These are phyloP conservation scores for Terfezia boudieri DNA, from an alignment of 495 filamentous ascomycete species.

Conservation along the genomic window DNA sequence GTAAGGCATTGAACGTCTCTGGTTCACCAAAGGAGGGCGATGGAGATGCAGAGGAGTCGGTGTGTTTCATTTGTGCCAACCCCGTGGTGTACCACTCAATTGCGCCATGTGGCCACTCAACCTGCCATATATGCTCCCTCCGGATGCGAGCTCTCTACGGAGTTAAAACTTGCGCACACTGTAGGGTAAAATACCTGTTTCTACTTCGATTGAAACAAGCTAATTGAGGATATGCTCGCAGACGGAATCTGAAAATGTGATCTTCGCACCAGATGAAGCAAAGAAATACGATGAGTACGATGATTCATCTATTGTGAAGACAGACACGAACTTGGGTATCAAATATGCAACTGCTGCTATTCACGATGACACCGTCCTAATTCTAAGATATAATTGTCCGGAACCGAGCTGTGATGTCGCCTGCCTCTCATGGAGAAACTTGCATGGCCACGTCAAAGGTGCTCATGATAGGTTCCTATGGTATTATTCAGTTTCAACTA, in stretches of 20 bases:
- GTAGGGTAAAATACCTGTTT: slow-evolving; percentile 38
- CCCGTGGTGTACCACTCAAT: slow-evolving; percentile 62
- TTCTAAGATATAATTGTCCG: slow-evolving; percentile 92
- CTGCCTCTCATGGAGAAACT: slow-evolving; percentile 75
- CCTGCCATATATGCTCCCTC: slow-evolving; percentile 86
- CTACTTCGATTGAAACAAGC: slow-evolving; percentile 2
- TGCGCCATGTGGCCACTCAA: slow-evolving; percentile 81
- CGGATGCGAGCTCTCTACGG: slow-evolving; percentile 83
- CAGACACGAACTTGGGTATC: slow-evolving; percentile 69
- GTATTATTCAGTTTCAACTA: slow-evolving; percentile 17
- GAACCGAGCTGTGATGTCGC: slow-evolving; percentile 66
- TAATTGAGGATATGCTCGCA: slow-evolving; percentile 21
- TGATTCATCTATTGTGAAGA: slow-evolving; percentile 44
- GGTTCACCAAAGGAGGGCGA: not conserved
- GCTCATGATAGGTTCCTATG: slow-evolving; percentile 80
- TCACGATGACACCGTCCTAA: slow-evolving; percentile 59
- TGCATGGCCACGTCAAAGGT: slow-evolving; percentile 71
- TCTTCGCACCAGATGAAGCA: slow-evolving; percentile 64
- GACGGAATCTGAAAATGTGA: slow-evolving; percentile 61
- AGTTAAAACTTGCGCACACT: slow-evolving; percentile 83
- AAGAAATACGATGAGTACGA: slow-evolving; percentile 72
- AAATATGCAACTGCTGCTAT: slow-evolving; percentile 71
- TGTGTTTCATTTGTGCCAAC: slow-evolving; percentile 95
- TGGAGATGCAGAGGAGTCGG: slow-evolving; percentile 27
- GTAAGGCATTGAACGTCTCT: not conserved